phyloP scores from a whole-genome alignment of 2,329 filamentous ascomycete genomes.

The Cladosporium colombiae region DNA sequence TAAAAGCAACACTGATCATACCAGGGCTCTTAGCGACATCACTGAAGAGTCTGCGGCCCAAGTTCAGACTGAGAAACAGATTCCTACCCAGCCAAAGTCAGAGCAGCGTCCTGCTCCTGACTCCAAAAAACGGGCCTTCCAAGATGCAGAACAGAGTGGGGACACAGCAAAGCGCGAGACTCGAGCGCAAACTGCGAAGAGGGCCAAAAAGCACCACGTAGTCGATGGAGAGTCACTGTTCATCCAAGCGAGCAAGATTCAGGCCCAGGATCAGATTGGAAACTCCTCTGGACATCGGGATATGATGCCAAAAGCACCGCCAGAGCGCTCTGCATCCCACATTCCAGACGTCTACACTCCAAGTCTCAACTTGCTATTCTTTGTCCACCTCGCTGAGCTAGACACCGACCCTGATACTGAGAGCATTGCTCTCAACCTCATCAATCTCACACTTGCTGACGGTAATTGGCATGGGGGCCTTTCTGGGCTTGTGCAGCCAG shows the following conservation, averaged over 20 bases:
- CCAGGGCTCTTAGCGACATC: slow-evolving; percentile 9
- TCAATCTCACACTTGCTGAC: slow-evolving; percentile 19
- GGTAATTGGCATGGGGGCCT: slow-evolving; percentile 4
- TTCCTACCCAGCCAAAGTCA: background rate
- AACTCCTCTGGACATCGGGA: background rate
- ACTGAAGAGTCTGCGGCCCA: slow-evolving; percentile 7
- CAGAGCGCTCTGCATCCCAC: background rate
- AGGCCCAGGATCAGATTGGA: background rate
- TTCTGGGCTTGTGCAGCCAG: slow-evolving; percentile 18
- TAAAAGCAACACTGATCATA: background rate
- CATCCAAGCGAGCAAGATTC: background rate
- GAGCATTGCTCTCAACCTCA: slow-evolving; percentile 19
- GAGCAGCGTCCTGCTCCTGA: background rate
- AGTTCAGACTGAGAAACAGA: background rate
- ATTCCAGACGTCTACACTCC: background rate
- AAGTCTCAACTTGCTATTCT: slow-evolving; percentile 14
- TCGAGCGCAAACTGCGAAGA: slow-evolving; percentile 3
- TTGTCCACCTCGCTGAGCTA: slow-evolving; percentile 2
- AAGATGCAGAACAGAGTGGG: background rate
- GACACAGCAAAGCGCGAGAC: slow-evolving; percentile 9
- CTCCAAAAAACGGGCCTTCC: background rate
- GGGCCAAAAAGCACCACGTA: background rate
- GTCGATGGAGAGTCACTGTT: background rate
- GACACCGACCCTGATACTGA: slow-evolving; percentile 19
- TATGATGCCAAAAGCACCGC: background rate